Conservation (phyloP, 768 basidiomycete species). For the Trametes meyenii region DNA sequence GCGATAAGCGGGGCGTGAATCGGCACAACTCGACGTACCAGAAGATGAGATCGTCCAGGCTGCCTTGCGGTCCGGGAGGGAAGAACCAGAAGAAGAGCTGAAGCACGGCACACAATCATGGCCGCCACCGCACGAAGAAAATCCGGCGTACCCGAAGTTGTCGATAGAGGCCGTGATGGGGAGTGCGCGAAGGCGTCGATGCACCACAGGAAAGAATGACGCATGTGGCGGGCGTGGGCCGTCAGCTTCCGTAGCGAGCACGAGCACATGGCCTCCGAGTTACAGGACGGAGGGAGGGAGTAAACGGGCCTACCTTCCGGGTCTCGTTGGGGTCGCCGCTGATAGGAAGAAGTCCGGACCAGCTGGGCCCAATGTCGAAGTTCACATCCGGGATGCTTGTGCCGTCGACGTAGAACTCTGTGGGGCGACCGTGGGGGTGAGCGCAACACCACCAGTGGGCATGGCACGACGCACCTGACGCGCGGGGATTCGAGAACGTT, state of each 20-base stretch:
- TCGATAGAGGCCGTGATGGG: too few species aligned
- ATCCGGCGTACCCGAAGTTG: too few species aligned
- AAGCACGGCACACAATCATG: neutral
- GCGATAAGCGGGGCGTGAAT: neutral
- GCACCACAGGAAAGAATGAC: neutral
- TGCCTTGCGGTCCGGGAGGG: conserved; percentile 74
- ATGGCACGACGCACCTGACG: conserved; percentile 45
- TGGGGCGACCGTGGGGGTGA: neutral
- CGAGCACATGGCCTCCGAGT: neutral
- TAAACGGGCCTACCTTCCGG: conserved; percentile 50
- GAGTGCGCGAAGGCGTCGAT: neutral
- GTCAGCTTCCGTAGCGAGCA: neutral
- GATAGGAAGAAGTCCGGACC: conserved; percentile 76
- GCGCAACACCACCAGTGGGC: too few species aligned
- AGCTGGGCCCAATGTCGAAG: conserved; percentile 76
- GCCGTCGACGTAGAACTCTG: conserved; percentile 78
- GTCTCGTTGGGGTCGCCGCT: conserved; percentile 63
- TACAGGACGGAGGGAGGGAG: neutral
- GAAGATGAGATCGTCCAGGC: conserved; percentile 72
- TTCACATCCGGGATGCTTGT: conserved; percentile 64
- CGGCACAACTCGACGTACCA: conserved; percentile 47
- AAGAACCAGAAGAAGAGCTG: conserved; percentile 88
- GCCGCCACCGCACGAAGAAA: too few species aligned
- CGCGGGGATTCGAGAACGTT: conserved; percentile 68
- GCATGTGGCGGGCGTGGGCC: neutral